phyloP scores from a whole-genome alignment of 2,329 filamentous ascomycete species.

The Emydomyces testavorans region DNA sequence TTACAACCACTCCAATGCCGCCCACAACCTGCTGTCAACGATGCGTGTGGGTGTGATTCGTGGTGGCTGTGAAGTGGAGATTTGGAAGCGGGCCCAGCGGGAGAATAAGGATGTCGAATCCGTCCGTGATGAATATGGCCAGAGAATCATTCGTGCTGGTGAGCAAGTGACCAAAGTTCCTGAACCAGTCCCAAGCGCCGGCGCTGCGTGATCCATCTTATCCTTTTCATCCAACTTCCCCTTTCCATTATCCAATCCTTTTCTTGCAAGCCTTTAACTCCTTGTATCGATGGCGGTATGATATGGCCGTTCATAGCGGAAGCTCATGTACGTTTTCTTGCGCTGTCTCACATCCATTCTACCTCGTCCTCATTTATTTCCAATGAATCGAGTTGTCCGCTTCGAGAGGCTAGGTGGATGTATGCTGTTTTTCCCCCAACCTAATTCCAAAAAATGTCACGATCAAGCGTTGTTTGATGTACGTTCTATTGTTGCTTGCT shows the following conservation, averaged over 20 bases:
- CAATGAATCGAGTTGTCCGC: not conserved
- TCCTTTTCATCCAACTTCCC: not conserved
- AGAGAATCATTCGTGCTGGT: conserved; percentile 75
- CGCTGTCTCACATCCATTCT: not conserved
- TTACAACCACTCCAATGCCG: conserved; percentile 80
- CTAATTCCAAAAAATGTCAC: not conserved
- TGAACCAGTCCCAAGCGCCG: conserved; percentile 69
- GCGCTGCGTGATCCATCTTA: conserved; percentile 51
- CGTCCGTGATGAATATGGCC: conserved; percentile 67
- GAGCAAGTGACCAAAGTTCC: conserved; percentile 73
- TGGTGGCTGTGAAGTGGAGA: conserved; percentile 79
- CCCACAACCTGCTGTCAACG: conserved; percentile 76
- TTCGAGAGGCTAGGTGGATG: not conserved
- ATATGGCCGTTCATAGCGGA: conserved; percentile 1
- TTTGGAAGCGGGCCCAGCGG: conserved; percentile 77
- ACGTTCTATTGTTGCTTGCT: not conserved
- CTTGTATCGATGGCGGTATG: conserved; percentile 9
- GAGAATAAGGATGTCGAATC: conserved; percentile 69
- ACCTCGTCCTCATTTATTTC: not conserved
- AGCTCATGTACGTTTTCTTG: conserved; percentile 1
- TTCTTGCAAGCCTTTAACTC: not conserved
- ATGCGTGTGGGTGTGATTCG: conserved; percentile 81
- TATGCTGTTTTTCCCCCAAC: not conserved
- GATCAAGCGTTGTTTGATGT: not conserved
- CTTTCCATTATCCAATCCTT: not conserved